Base-by-base conservation (phyloP, 148 eudicot genomes). In the Rhododendron ferrugineum region DNA sequence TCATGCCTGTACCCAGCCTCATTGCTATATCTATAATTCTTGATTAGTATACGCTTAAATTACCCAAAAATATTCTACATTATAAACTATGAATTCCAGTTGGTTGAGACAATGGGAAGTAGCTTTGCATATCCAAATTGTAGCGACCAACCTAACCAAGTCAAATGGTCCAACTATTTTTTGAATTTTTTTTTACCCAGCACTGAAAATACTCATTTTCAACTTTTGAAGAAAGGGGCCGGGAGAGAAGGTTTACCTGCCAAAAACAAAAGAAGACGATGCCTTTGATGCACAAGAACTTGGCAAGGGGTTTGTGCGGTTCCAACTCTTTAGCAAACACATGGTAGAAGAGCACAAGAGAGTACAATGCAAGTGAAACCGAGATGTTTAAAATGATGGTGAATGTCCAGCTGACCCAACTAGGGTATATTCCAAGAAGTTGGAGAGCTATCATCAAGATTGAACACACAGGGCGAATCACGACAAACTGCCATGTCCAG, bases 401-500 rank as follows among this genome's bases (percentile, higher is more conserved):
- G 90, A 95, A 95, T 54, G 87, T 84, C 99, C 99, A 96, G 91
- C 94, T 92, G 87, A 95, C 68, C 92, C 95, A 93, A 85, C 93
- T 90, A 50, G 91, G 92, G 88, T 96, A 96, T 73, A 90, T 46
- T 80, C 94, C 98, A 30, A 94, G 82, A 74, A 94, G 85, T 84
- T 93, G 93, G 70, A 93, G 84, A 4, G 89, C 81, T 83, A 95
- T 91, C 97, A 96, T 96, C 89, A 95, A 91, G 66, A 96, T 32
- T n/a, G 99, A 94, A 88, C 92, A 94, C 70, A 94, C 44, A 18
- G 98, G 97, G 62, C 99, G 97, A 78, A 93, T 90, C 52, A 92
- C 74, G 14, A 94, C 99, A 86, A 96, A 96, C 80, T 96, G 99
- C 99, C 99, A 96, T 78, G 98, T 94, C 97, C 96, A 95, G 84